phyloP scores from a whole-genome alignment of 176 grass and related monocot species.

The Lolium rigidum region DNA sequence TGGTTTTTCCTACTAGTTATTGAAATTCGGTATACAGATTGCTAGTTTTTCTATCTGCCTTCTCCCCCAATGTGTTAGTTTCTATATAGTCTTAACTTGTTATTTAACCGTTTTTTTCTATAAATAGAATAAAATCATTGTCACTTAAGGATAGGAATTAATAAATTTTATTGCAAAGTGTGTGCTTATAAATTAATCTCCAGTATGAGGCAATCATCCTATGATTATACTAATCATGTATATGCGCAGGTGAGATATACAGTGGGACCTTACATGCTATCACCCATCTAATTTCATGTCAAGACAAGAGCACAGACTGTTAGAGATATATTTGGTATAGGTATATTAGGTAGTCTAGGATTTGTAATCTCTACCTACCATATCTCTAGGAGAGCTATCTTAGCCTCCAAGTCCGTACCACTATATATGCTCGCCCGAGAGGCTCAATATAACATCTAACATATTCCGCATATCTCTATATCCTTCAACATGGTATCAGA shows the following conservation, averaged over 20 bases:
- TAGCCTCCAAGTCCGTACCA: no score
- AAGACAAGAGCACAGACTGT: slow-evolving; percentile 40
- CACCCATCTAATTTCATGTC: slow-evolving; percentile 11
- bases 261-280: slow-evolving; percentile 16
- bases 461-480: no score
- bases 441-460: no score
- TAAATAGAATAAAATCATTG: neutral
- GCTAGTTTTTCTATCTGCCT: no score
- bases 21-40: neutral
- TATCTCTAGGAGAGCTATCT: no score
- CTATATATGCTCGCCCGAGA: no score
- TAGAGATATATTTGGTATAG: no score
- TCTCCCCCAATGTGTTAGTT: no score
- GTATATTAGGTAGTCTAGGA: no score
- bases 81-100: neutral
- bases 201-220: neutral
- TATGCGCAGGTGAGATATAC: slow-evolving; percentile 36
- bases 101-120: neutral
- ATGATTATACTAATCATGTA: neutral
- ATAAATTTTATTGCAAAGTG: neutral
- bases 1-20: neutral
- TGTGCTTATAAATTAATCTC: neutral
- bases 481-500: no score
- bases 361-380: no score
- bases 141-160: neutral